These are phyloP conservation scores for Rheum nobile DNA, from an alignment of 148 eudicot species.

Conservation along the genomic window DNA sequence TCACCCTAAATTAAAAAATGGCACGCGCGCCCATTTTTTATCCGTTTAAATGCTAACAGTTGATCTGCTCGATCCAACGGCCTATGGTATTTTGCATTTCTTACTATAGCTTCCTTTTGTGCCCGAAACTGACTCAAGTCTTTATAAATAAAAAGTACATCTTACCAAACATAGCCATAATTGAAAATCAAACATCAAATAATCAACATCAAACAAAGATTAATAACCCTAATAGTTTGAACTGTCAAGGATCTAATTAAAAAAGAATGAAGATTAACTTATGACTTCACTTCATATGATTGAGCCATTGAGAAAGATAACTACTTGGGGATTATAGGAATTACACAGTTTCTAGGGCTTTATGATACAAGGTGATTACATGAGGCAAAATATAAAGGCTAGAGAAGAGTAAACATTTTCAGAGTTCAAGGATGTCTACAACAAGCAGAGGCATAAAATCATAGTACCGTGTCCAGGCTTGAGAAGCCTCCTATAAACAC, in stretches of 20 bases:
- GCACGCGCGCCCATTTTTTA: no score
- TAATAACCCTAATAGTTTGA: no score
- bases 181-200: slow-evolving; percentile 22
- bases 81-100: no score
- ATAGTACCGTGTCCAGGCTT: neutral
- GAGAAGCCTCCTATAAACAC: neutral
- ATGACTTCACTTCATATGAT: neutral
- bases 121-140: no score
- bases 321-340: neutral
- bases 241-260: no score
- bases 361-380: neutral
- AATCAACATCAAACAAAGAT: no score
- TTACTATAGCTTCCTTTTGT: no score
- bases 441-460: neutral
- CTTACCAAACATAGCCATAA: no score
- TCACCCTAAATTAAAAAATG: no score
- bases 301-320: neutral
- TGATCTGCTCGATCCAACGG: no score
- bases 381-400: neutral
- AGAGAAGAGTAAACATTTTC: neutral
- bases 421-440: neutral
- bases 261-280: neutral
- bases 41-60: no score
- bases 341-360: neutral
- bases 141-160: no score